Evolutionary conservation across 352 stramenopile species (phyloP).

Genomic region (Globisporangium spinosum): DNA sequence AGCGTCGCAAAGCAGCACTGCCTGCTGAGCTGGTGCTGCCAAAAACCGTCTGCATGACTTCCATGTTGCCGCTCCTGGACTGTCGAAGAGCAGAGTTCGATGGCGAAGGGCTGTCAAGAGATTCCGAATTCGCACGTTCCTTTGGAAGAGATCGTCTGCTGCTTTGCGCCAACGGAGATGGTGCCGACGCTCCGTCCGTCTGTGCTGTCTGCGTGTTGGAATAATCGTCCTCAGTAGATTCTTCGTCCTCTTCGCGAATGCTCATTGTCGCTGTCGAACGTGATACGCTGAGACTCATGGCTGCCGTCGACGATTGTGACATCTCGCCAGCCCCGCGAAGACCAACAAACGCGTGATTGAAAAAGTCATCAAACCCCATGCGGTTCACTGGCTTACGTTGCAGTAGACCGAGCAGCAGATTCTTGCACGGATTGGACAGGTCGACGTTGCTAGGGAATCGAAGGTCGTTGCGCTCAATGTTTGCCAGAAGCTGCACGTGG

Average conservation of each 20-base stretch:
- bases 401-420: slow-evolving; percentile 73
- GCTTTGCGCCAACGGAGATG: not conserved
- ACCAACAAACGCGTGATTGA: slow-evolving; percentile 65
- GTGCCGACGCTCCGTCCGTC: not conserved
- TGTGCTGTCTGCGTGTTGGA: not conserved
- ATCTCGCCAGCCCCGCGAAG: slow-evolving; percentile 12
- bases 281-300: slow-evolving; percentile 21
- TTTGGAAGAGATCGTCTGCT: slow-evolving; percentile 8
- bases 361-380: slow-evolving; percentile 92
- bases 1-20: slow-evolving; percentile 42
- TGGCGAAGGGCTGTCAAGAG: slow-evolving; percentile 19
- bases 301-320: slow-evolving; percentile 13
- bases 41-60: slow-evolving; percentile 67
- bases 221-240: slow-evolving; percentile 33
- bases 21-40: slow-evolving; percentile 46
- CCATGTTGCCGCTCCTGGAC: slow-evolving; percentile 56
- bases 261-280: slow-evolving; percentile 30
- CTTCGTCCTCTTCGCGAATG: slow-evolving; percentile 61
- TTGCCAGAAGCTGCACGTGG: slow-evolving; percentile 92
- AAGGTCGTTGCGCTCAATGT: slow-evolving; percentile 91
- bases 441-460: slow-evolving; percentile 79
- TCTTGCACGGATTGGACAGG: slow-evolving; percentile 80
- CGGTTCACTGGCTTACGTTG: slow-evolving; percentile 83
- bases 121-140: slow-evolving; percentile 35
- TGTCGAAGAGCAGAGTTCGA: slow-evolving; percentile 36